These are phyloP conservation scores for Fraxinus excelsior DNA, from an alignment of 257 asterid species.

Conservation along the genomic window DNA sequence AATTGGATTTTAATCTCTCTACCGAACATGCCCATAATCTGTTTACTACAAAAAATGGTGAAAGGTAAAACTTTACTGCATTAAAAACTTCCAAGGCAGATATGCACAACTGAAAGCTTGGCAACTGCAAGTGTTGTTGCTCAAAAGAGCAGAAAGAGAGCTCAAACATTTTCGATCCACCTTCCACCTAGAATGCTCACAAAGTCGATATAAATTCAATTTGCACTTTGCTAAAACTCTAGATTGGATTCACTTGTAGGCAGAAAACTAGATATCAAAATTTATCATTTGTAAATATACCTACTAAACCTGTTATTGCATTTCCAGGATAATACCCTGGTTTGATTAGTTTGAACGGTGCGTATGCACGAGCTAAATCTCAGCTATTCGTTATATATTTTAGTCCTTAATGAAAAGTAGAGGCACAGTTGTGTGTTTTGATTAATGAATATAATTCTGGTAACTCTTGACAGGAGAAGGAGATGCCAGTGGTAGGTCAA, in stretches of 20 bases:
- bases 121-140: background rate
- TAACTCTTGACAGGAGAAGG: constrained; percentile 42
- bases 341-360: background rate
- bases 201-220: background rate
- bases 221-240: background rate
- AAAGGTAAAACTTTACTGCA: background rate
- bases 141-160: background rate
- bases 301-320: background rate
- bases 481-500: constrained; percentile 57
- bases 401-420: background rate
- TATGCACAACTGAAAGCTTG: background rate
- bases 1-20: too few species aligned
- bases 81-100: background rate
- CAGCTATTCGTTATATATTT: background rate
- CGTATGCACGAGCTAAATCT: background rate
- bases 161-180: background rate
- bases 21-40: too few species aligned
- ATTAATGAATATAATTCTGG: background rate
- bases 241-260: background rate
- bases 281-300: background rate
- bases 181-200: background rate
- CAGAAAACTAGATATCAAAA: background rate
- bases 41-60: background rate
- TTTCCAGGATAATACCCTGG: background rate
- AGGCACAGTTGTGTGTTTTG: background rate